phyloP scores from a whole-genome alignment of 2,329 filamentous ascomycete genomes.

The Byssothecium circinans region DNA sequence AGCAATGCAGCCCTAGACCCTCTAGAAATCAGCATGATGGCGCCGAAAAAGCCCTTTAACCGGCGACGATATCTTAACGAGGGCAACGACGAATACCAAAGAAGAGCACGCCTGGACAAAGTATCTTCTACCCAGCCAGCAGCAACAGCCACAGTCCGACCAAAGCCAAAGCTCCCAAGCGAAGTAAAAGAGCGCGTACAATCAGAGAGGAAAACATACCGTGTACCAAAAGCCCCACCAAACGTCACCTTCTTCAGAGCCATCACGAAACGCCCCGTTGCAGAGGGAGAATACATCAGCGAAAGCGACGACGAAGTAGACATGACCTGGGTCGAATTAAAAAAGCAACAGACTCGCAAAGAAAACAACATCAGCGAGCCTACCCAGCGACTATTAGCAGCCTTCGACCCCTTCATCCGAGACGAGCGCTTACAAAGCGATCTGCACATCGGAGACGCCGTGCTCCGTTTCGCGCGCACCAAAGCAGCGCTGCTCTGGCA shows the following conservation, averaged over 20 bases:
- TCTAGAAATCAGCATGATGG: slow-evolving; percentile 34
- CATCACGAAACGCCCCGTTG: slow-evolving; percentile 42
- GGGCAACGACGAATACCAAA: slow-evolving; percentile 33
- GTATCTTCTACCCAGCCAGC: not conserved
- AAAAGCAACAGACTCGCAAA: slow-evolving; percentile 25
- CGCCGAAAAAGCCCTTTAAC: slow-evolving; percentile 41
- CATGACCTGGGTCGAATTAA: slow-evolving; percentile 40
- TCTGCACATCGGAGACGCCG: slow-evolving; percentile 37
- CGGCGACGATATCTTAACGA: slow-evolving; percentile 35
- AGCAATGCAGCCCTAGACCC: slow-evolving; percentile 29
- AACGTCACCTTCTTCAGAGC: slow-evolving; percentile 46
- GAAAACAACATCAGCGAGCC: slow-evolving; percentile 10
- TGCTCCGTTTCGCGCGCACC: slow-evolving; percentile 45
- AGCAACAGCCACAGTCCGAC: not conserved
- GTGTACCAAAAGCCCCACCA: slow-evolving; percentile 39
- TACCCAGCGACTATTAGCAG: slow-evolving; percentile 38
- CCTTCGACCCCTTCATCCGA: slow-evolving; percentile 43
- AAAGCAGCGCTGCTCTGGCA: slow-evolving; percentile 23
- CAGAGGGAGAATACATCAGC: slow-evolving; percentile 42
- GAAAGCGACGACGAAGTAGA: slow-evolving; percentile 51
- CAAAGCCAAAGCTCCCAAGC: slow-evolving; percentile 9
- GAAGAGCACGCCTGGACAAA: slow-evolving; percentile 12
- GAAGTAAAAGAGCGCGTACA: slow-evolving; percentile 18
- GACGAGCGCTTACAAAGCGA: slow-evolving; percentile 41
- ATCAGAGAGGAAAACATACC: slow-evolving; percentile 26